Evolutionary conservation across 2,329 filamentous ascomycete genomes (phyloP).

Genomic region (Pyrenophora tritici-repentis): DNA sequence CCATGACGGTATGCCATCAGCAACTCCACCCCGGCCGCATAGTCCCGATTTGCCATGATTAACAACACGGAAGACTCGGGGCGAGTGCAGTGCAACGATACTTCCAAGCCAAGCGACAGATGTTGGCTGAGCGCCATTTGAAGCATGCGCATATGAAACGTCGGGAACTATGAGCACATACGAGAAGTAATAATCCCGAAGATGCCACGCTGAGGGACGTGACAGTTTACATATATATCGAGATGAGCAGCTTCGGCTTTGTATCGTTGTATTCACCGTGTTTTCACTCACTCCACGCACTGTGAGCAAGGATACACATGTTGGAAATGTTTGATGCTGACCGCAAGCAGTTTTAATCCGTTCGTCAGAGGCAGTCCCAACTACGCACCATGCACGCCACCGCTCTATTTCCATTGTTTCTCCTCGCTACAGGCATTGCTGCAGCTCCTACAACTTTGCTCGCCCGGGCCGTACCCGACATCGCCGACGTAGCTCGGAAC

Average conservation of each 20-base stretch:
- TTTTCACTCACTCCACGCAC: neutral
- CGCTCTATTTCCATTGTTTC: slow-evolving; percentile 13
- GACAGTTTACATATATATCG: neutral
- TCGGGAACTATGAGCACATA: slow-evolving; percentile 8
- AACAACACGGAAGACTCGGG: neutral
- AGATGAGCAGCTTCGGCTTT: neutral
- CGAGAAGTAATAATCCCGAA: slow-evolving; percentile 12
- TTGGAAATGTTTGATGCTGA: neutral
- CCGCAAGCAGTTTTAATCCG: neutral
- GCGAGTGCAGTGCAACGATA: slow-evolving; percentile 9
- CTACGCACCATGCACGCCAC: slow-evolving; percentile 14
- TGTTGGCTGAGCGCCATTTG: slow-evolving; percentile 1
- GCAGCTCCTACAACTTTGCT: slow-evolving; percentile 16
- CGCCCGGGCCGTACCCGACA: slow-evolving; percentile 14
- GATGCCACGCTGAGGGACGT: slow-evolving; percentile 9
- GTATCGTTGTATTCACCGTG: neutral
- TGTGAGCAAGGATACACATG: neutral
- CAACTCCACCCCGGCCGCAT: neutral
- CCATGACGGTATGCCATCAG: neutral
- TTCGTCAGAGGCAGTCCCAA: neutral
- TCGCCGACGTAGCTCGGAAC: slow-evolving; percentile 22
- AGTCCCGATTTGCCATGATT: neutral
- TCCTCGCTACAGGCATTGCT: slow-evolving; percentile 5
- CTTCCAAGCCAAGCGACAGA: neutral
- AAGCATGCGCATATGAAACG: slow-evolving; percentile 13